Base-by-base conservation (phyloP, 345 rosid genomes). In the Eucalyptus leucophloia region DNA sequence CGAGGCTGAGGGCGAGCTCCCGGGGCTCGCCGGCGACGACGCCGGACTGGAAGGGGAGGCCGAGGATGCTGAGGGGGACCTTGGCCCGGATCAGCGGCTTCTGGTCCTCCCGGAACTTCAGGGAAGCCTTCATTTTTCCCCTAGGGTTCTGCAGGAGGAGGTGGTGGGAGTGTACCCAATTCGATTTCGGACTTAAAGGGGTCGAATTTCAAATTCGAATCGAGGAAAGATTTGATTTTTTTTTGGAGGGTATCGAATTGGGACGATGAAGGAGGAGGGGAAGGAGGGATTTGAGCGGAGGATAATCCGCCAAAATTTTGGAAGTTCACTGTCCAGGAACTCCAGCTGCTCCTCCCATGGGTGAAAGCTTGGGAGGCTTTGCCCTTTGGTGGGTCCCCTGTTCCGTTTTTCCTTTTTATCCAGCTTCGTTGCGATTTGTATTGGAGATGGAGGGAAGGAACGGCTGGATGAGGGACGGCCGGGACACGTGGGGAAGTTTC, bases 21-120 rank as follows among this genome's bases (percentile, higher is more conserved):
- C 93, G 95, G 32, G 98, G 92, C 83, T 97, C 98, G 56, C 99
- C 99, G 89, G 99, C 99, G 50, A 97, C 94, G 89, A 98, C 90
- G 37, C 98, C 98, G 0, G 99, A 98, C 88, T 96, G 98, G 92
- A 98, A 98, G 11, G 99, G 99, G 9, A 96, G 72, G 21, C 99
- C 99, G 54, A 95, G 87, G 44, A 98, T 94, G 91, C 92, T 95
- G 24, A 97, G 90, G 30, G 99, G 99, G 40, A 97, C 94, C 60
- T 98, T 97, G 40, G 98, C 99, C 89, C 98, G 92, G 80, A 96
- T 88, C 3, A 98, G 90, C 17, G 99, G 98, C 92, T 94, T 97
- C 77, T 94, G 94, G 77, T 98, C 99, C 49, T 98, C 98, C 1
- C 99, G 97, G 91, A 98, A 98, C 92, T 98, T 98, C 88, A 97